These are phyloP conservation scores for Nitzschia inconspicua DNA, from an alignment of 108 stramenopile genomes.

Conservation along the genomic window DNA sequence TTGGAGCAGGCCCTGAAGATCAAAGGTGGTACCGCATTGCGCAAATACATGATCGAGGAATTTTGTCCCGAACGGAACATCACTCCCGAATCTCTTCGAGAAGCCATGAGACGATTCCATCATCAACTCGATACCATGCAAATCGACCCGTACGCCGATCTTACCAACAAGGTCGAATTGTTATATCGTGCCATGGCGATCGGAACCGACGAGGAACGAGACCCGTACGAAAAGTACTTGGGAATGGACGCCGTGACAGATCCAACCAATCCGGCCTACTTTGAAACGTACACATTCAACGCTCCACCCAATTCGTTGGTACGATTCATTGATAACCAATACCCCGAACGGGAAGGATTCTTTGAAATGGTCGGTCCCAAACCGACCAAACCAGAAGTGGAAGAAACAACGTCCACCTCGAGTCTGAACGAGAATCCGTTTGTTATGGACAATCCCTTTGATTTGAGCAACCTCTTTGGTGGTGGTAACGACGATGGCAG, in stretches of 20 bases:
- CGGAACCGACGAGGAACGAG: conserved; percentile 71
- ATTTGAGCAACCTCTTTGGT: neutral
- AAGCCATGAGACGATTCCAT: conserved; percentile 66
- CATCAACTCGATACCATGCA: conserved; percentile 83
- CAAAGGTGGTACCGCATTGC: conserved; percentile 71
- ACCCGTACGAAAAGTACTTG: conserved; percentile 66
- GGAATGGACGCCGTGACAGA: conserved; percentile 6
- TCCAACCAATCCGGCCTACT: conserved; percentile 64
- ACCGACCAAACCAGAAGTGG: neutral
- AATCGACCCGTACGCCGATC: conserved; percentile 78
- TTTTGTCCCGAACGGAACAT: conserved; percentile 74
- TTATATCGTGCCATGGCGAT: conserved; percentile 63
- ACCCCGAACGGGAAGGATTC: conserved; percentile 8
- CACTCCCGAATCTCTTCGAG: conserved; percentile 61
- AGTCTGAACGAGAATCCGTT: too few species aligned
- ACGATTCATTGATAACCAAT: conserved; percentile 66
- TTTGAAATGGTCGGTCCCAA: neutral
- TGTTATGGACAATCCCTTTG: neutral
- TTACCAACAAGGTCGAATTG: conserved; percentile 64
- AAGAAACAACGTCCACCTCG: neutral
- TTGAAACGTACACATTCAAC: conserved; percentile 86
- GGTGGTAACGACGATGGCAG: neutral
- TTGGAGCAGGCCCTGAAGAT: conserved; percentile 67
- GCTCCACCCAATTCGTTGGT: conserved; percentile 60
- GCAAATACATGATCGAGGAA: conserved; percentile 72